Evolutionary conservation across 1,284 basidiomycete species (phyloP).

Genomic region (Limonomyces culmigenus): DNA sequence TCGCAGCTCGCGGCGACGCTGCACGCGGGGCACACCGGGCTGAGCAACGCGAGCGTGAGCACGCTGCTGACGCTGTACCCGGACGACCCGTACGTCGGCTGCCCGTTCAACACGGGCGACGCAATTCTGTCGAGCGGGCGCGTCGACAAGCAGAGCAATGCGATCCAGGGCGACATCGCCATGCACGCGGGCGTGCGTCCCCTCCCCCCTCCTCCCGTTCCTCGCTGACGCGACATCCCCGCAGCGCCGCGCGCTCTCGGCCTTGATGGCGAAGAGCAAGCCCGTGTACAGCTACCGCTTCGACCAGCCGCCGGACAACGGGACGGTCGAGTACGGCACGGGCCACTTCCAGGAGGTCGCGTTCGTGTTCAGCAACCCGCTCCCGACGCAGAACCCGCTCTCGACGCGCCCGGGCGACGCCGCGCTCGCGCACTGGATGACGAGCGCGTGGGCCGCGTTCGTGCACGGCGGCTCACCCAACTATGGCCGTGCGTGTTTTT

Average conservation of each 20-base stretch:
- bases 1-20: not conserved
- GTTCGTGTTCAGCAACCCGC: not conserved
- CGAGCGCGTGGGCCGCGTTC: not conserved
- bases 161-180: slow-evolving; percentile 16
- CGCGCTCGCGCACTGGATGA: not conserved
- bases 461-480: not conserved
- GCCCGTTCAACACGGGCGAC: slow-evolving; percentile 17
- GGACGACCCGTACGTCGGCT: slow-evolving; percentile 12
- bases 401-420: not conserved
- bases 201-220: too few species aligned
- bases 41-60: slow-evolving; percentile 8
- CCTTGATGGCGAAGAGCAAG: not conserved
- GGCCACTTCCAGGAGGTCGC: not conserved
- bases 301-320: not conserved
- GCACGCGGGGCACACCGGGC: slow-evolving; percentile 7
- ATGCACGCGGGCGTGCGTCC: too few species aligned
- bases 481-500: too few species aligned
- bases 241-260: not conserved
- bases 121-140: slow-evolving; percentile 16
- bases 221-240: too few species aligned
- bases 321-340: not conserved
- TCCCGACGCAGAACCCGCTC: not conserved
- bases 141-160: slow-evolving; percentile 17
- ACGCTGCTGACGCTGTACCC: slow-evolving; percentile 12
- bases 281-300: not conserved